Evolutionary conservation across 805 yeast genomes (phyloP).

Genomic region (Starmerella tilneyi): DNA sequence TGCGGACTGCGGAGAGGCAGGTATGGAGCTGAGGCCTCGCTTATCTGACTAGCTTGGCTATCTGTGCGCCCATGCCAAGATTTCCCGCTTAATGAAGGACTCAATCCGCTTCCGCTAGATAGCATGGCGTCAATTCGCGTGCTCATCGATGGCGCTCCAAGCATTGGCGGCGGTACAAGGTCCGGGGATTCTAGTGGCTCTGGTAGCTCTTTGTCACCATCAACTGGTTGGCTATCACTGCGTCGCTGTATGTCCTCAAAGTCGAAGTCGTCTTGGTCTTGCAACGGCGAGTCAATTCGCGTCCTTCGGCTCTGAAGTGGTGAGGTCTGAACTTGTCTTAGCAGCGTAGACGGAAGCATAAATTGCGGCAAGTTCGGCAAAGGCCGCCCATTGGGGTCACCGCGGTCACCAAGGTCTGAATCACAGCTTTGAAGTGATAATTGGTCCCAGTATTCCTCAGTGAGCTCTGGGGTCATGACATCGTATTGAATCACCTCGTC

Average conservation of each 20-base stretch:
- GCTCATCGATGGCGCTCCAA: constrained; percentile 19
- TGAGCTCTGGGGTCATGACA: constrained; percentile 23
- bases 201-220: constrained; percentile 8
- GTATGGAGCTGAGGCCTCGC: constrained; percentile 12
- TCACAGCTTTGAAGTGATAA: constrained; percentile 18
- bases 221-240: too few species aligned
- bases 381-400: constrained; percentile 7
- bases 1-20: background rate
- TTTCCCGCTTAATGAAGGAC: constrained; percentile 13
- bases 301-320: background rate
- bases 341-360: background rate
- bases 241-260: too few species aligned
- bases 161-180: constrained; percentile 11
- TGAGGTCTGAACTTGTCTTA: background rate
- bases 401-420: constrained; percentile 9
- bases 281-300: background rate
- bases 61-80: constrained; percentile 20
- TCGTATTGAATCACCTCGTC: constrained; percentile 27
- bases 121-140: constrained; percentile 22
- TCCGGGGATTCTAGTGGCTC: constrained; percentile 9
- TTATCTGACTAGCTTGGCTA: constrained; percentile 15
- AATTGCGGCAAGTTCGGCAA: constrained; percentile 17
- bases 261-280: constrained; percentile 14
- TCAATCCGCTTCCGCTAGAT: constrained; percentile 19
- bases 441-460: constrained; percentile 21